Base-by-base conservation (phyloP, 2,329 filamentous ascomycete species). In the Colletotrichum chrysophilum region DNA sequence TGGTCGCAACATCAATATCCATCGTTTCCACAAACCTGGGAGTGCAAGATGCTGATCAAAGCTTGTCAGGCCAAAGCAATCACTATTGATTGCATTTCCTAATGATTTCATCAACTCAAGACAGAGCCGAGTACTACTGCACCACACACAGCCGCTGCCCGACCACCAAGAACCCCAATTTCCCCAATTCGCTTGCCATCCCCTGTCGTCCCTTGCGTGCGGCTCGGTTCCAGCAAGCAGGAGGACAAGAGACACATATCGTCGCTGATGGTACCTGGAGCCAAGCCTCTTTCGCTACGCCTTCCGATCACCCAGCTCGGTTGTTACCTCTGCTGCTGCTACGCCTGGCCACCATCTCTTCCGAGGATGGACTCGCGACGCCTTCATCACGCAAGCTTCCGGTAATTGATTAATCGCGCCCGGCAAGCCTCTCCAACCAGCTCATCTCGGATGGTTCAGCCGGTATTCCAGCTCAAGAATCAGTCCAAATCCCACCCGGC, bases 281-380 rank as follows among this genome's bases (percentile, higher is more conserved):
- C 70, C 65, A 74, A 68, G 16, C 73, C 38, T 18, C 62, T 72
- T 75, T 75, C 62, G 73, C 69, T 67, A 32, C 30, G 38, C 28
- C 56, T 36, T 67, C 64, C 55, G 62, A 34, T 75, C 24, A 32
- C 55, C 18, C 69, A 32, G 43, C 30, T 34, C 32, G 7, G 30
- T 34, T 34, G 13, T 18, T 38, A 2, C 55, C 7, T 14, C 34
- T 32, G 26, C 26, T 43, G 26, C 26, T 21, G 43, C 10, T 52
- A 34, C 32, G 64, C 12, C 56, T 21, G 12, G 2, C 26, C 18
- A 14, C 38, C 16, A 34, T 21, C 14, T 60, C 56, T 38, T 72
- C 43, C 43, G 65, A 34, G 10, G 14, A 48, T 68, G 32, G 12
- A 14, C 36, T 76, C 60, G 28, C 65, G 48, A 75, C 32, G 14